Conservation (phyloP, 1,139 yeast genomes). For the Diutina mesorugosa region DNA sequence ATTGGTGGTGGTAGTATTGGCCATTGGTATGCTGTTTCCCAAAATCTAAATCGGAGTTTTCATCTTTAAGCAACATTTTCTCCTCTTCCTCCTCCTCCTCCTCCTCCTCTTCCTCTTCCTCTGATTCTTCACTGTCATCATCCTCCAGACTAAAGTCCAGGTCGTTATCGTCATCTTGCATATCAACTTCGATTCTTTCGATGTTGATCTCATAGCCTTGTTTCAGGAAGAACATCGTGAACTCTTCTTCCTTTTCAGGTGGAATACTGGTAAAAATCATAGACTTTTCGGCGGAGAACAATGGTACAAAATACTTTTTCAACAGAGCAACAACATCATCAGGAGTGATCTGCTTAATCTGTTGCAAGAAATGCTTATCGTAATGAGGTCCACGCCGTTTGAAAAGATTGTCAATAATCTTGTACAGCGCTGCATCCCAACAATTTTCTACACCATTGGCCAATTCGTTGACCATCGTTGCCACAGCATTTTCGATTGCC, state of each 20-base stretch:
- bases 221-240: slow-evolving; percentile 32
- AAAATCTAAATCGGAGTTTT: background rate
- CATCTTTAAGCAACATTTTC: background rate
- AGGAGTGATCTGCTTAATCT: slow-evolving; percentile 37
- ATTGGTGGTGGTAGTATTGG: background rate
- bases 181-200: slow-evolving; percentile 31
- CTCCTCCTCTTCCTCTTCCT: slow-evolving; percentile 3
- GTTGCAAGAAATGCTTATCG: slow-evolving; percentile 29
- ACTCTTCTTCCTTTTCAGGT: slow-evolving; percentile 41
- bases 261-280: slow-evolving; percentile 64
- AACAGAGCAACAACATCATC: slow-evolving; percentile 46
- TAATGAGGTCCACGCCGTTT: slow-evolving; percentile 56
- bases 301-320: slow-evolving; percentile 43
- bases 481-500: slow-evolving; percentile 58
- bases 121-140: slow-evolving; percentile 5
- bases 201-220: slow-evolving; percentile 51
- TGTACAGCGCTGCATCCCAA: slow-evolving; percentile 51
- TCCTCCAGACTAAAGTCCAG: slow-evolving; percentile 3
- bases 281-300: slow-evolving; percentile 47
- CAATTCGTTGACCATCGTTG: slow-evolving; percentile 57
- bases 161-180: slow-evolving; percentile 9
- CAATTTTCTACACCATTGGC: slow-evolving; percentile 54
- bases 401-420: slow-evolving; percentile 54
- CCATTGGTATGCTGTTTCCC: background rate
- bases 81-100: slow-evolving; percentile 1